phyloP scores from a whole-genome alignment of 352 stramenopile species.

The Pythium dissimile region DNA sequence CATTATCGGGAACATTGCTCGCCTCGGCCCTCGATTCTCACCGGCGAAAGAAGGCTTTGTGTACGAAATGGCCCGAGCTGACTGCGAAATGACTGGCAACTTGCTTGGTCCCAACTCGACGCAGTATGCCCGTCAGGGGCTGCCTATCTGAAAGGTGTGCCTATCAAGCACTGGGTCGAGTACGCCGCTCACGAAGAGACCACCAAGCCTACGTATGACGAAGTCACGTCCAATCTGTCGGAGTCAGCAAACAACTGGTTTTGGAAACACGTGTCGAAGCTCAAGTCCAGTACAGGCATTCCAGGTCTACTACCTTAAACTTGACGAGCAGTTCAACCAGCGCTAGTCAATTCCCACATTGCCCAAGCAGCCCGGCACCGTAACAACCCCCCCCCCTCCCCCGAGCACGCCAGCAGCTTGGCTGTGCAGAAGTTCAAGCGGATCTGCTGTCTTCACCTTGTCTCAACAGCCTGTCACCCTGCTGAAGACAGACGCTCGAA shows the following conservation, averaged over 20 bases:
- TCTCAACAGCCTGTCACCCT: background rate
- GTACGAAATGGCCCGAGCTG: slow-evolving; percentile 4
- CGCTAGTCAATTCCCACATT: background rate
- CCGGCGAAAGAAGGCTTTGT: background rate
- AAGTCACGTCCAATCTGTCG: slow-evolving; percentile 12
- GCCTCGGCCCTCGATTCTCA: background rate
- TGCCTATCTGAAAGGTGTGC: background rate
- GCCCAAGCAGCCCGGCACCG: no score
- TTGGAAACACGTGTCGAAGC: slow-evolving; percentile 7
- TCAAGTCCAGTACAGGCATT: slow-evolving; percentile 7
- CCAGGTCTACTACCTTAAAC: slow-evolving; percentile 1
- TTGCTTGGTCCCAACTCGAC: background rate
- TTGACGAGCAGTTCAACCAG: background rate
- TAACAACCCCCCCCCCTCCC: no score
- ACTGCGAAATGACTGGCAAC: slow-evolving; percentile 7
- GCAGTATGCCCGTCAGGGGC: background rate
- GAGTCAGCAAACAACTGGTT: slow-evolving; percentile 15
- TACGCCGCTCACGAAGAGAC: background rate
- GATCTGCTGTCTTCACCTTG: no score
- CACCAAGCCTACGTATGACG: slow-evolving; percentile 4
- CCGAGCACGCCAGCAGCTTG: no score
- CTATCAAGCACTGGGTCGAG: slow-evolving; percentile 5
- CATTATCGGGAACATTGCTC: slow-evolving; percentile 8
- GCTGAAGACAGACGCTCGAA: background rate
- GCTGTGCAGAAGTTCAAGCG: no score